Base-by-base conservation (phyloP, 345 rosid genomes). In the Hibiscus trionum region DNA sequence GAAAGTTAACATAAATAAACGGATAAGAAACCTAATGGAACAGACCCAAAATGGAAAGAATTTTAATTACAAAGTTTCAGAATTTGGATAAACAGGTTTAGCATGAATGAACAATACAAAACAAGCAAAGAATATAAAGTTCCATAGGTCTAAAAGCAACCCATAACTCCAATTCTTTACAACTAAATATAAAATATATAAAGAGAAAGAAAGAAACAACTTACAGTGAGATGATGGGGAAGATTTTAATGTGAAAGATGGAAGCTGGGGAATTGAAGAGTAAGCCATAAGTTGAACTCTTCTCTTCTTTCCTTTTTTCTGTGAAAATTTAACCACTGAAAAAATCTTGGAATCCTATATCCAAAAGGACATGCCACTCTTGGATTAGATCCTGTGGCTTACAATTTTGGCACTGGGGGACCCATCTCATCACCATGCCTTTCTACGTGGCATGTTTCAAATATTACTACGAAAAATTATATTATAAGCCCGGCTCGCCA, bases 191-290 rank as follows among this genome's bases (percentile, higher is more conserved):
- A 17, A 27, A 56, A 33, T 17, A 55, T 4, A 17, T 10, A 11
- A 14, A 66, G 33, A 58, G 5, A 73, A 61, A 72, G 78, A 76
- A 65, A 70, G 78, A 76, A 69, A 69, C 44, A 55, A 63, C 87
- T 81, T 16, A 87, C 91, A 37, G 73, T 66, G 77, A 26, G 47
- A 44, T 44, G 9, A 10, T 8, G 33, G 21, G 17, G 80, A 60
- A n/a, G 61, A 6, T 53, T 61, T 17, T 9, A 77, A 58, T 42
- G 77, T 33, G 24, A 69, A 60, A 61, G 84, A 70, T 31, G 77
- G 73, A 1, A 76, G 80, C 3, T 63, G 80, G 0, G 83, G 82
- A 29, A 79, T 49, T 24, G 79, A 73, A 2, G 78, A 70, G 50
- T 77, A 56, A 42, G 77, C 70, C 76, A 64, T 64, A 37, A 44